A percentile compares a stretch with the other conserved stretches of the same genome.
Evolutionary conservation across 305 asterid genomes (phyloP).

Genomic region (Plantago lanceolata): DNA sequence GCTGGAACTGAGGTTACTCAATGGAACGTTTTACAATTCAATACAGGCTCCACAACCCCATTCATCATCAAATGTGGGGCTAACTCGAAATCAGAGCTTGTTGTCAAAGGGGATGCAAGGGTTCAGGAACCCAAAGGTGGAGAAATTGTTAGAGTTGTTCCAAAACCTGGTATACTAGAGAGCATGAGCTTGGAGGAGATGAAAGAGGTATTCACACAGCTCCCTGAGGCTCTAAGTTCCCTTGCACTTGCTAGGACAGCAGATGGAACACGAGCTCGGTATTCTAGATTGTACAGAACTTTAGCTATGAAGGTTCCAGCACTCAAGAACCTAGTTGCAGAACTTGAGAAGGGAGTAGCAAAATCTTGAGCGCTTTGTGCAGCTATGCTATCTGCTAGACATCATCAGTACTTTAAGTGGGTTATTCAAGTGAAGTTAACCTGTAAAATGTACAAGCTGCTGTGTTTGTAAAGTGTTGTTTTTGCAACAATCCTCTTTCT

Average conservation of each 20-base stretch:
- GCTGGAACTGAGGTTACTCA: slow-evolving; percentile 77
- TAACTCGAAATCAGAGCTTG: slow-evolving; percentile 80
- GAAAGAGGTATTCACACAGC: slow-evolving; percentile 63
- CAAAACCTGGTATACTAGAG: slow-evolving; percentile 70
- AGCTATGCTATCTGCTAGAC: no score
- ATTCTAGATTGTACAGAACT: slow-evolving; percentile 86
- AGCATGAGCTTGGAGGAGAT: slow-evolving; percentile 75
- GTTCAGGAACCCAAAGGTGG: slow-evolving; percentile 93
- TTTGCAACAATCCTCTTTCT: no score
- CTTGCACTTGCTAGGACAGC: slow-evolving; percentile 91
- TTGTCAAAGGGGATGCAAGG: slow-evolving; percentile 79
- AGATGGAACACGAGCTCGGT: slow-evolving; percentile 93
- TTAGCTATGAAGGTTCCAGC: slow-evolving; percentile 99
- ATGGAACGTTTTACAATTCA: slow-evolving; percentile 93
- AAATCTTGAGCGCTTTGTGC: slow-evolving; percentile 32
- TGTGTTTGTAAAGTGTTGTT: no score
- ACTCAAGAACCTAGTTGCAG: slow-evolving; percentile 73
- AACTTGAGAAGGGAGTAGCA: slow-evolving; percentile 82
- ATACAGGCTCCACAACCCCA: slow-evolving; percentile 88
- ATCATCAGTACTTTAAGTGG: no score
- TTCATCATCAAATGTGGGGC: slow-evolving; percentile 97
- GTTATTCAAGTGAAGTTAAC: no score
- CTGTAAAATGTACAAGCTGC: no score
- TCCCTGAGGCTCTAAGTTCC: slow-evolving; percentile 82
- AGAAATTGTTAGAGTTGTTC: slow-evolving; percentile 86